phyloP scores from a whole-genome alignment of 371 early-diverging fungal species.

The Apophysomyces elegans region DNA sequence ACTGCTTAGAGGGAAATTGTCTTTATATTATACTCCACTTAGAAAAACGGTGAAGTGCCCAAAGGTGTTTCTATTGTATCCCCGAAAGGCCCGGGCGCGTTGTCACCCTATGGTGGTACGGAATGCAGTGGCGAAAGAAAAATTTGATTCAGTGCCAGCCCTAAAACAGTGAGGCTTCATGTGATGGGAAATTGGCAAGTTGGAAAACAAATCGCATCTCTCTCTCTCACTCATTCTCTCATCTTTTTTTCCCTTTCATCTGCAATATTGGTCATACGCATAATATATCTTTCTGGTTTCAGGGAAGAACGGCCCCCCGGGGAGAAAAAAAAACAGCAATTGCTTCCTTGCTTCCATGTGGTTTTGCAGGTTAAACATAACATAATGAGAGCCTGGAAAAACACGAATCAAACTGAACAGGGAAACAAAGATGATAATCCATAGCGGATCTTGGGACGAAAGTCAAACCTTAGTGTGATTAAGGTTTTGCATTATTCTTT shows the following conservation, averaged over 20 bases:
- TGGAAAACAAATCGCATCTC: background rate
- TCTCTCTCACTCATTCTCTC: background rate
- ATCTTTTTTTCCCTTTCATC: no score
- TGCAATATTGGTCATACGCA: no score
- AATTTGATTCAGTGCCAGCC: background rate
- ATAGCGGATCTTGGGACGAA: no score
- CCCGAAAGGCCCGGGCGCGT: slow-evolving; percentile 11
- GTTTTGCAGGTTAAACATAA: no score
- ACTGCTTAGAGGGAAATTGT: no score
- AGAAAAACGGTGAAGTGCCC: no score
- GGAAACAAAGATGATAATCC: background rate
- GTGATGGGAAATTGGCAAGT: background rate
- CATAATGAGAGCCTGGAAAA: no score
- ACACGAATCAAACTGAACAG: no score
- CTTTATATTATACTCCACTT: background rate
- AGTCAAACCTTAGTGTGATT: background rate
- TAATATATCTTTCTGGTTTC: no score
- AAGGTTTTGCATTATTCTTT: background rate
- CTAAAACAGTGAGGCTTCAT: slow-evolving; percentile 8
- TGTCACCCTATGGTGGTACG: background rate
- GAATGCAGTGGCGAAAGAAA: slow-evolving; percentile 10
- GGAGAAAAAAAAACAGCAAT: no score
- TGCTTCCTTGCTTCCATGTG: no score
- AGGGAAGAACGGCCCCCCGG: no score
- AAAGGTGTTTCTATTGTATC: background rate